Evolutionary conservation across 148 eudicot species (phyloP).

Genomic region (Selenicereus undatus): DNA sequence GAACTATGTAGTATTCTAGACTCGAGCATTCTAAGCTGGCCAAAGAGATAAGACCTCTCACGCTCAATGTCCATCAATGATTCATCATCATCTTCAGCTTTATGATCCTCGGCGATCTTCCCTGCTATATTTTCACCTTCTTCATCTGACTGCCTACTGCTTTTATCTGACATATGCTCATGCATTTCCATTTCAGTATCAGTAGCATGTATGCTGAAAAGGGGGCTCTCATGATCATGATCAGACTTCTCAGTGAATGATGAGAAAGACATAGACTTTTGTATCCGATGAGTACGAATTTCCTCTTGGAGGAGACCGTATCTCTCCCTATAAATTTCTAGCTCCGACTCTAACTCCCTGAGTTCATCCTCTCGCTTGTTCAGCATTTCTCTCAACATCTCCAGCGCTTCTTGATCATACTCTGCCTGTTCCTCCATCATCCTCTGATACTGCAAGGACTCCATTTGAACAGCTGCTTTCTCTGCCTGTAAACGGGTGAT

Average conservation of each 20-base stretch:
- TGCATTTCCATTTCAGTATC: slow-evolving; percentile 30
- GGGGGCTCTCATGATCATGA: slow-evolving; percentile 41
- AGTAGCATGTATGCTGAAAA: slow-evolving; percentile 26
- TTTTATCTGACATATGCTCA: slow-evolving; percentile 21
- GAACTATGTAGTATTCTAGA: slow-evolving; percentile 24
- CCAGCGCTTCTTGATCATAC: slow-evolving; percentile 73
- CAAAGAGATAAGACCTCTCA: slow-evolving; percentile 48
- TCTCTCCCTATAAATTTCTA: slow-evolving; percentile 59
- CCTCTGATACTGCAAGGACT: slow-evolving; percentile 91
- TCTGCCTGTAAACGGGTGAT: slow-evolving; percentile 91
- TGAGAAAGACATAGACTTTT: slow-evolving; percentile 53
- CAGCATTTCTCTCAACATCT: slow-evolving; percentile 52
- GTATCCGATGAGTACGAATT: slow-evolving; percentile 48
- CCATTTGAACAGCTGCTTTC: slow-evolving; percentile 94
- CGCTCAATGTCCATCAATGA: slow-evolving; percentile 41
- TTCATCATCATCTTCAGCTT: slow-evolving; percentile 19
- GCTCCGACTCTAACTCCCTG: slow-evolving; percentile 58
- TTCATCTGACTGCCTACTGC: neutral
- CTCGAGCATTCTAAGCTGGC: slow-evolving; percentile 46
- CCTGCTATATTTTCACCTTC: neutral
- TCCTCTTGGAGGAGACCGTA: slow-evolving; percentile 43
- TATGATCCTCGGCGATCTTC: slow-evolving; percentile 5
- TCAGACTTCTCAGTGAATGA: slow-evolving; percentile 54
- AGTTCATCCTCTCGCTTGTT: slow-evolving; percentile 62
- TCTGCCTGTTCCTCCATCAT: slow-evolving; percentile 99